These are phyloP conservation scores for Aspergillus ostianus DNA, from an alignment of 495 filamentous ascomycete genomes.

Conservation along the genomic window DNA sequence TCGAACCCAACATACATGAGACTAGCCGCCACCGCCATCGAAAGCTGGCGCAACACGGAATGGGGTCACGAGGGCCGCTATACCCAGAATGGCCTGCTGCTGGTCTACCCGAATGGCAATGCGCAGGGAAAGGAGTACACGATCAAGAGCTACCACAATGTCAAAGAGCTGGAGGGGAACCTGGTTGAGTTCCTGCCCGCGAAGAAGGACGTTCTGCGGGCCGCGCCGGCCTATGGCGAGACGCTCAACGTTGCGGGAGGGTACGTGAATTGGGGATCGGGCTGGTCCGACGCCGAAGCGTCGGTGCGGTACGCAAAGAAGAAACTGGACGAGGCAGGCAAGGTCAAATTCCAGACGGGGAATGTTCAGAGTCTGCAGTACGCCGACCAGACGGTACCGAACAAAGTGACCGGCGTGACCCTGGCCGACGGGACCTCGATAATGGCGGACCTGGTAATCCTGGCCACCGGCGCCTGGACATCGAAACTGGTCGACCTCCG, in stretches of 20 bases:
- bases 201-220: slow-evolving; percentile 39
- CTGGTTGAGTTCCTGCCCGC: slow-evolving; percentile 51
- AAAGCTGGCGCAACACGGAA: slow-evolving; percentile 65
- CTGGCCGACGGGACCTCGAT: slow-evolving; percentile 54
- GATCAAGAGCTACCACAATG: slow-evolving; percentile 62
- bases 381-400: slow-evolving; percentile 7
- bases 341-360: slow-evolving; percentile 62
- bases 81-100: slow-evolving; percentile 68
- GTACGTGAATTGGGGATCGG: slow-evolving; percentile 77
- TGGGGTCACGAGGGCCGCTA: slow-evolving; percentile 69
- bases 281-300: slow-evolving; percentile 82
- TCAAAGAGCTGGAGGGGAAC: slow-evolving; percentile 41
- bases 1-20: slow-evolving; percentile 66
- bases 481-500: slow-evolving; percentile 70
- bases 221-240: slow-evolving; percentile 46
- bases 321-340: slow-evolving; percentile 55
- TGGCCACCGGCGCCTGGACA: slow-evolving; percentile 88
- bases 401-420: slow-evolving; percentile 50
- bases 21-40: slow-evolving; percentile 65
- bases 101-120: slow-evolving; percentile 56
- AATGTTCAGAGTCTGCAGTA: slow-evolving; percentile 58
- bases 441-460: slow-evolving; percentile 68
- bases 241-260: slow-evolving; percentile 57
- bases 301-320: slow-evolving; percentile 68
- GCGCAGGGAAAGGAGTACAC: slow-evolving; percentile 62